phyloP scores from a whole-genome alignment of 2,329 filamentous ascomycete genomes.

The Zelopaecilomyces penicillatus region DNA sequence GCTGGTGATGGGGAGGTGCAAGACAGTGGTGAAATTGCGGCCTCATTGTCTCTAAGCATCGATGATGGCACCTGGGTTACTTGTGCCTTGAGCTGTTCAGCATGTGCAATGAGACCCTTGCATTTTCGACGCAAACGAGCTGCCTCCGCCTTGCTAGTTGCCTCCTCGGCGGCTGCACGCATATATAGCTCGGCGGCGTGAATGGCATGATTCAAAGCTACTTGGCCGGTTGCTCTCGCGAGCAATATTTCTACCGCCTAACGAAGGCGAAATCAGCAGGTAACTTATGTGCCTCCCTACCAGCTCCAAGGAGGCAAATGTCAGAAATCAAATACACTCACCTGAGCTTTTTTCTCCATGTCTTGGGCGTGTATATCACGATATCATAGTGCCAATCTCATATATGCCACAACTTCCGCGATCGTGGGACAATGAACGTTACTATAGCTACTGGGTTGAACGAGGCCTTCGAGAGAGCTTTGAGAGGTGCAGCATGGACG shows the following conservation, averaged over 20 bases:
- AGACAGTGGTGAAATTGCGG: neutral
- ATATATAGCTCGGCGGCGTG: slow-evolving; percentile 74
- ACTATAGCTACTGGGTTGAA: too few relatives aligned
- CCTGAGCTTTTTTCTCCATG: slow-evolving; percentile 32
- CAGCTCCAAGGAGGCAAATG: neutral
- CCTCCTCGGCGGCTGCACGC: slow-evolving; percentile 55
- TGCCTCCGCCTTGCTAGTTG: slow-evolving; percentile 54
- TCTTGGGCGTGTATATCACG: slow-evolving; percentile 7
- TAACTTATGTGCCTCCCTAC: neutral
- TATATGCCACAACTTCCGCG: too few relatives aligned
- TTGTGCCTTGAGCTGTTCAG: slow-evolving; percentile 63
- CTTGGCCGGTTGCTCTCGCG: slow-evolving; percentile 29
- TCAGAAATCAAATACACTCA: slow-evolving; percentile 12
- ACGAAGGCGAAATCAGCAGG: slow-evolving; percentile 4
- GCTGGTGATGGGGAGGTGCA: neutral
- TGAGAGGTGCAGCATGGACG: too few relatives aligned
- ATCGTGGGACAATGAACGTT: too few relatives aligned
- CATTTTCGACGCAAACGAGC: slow-evolving; percentile 59
- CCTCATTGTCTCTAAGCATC: neutral
- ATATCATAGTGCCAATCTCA: slow-evolving; percentile 6
- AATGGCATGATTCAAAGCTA: slow-evolving; percentile 69
- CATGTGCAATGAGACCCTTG: slow-evolving; percentile 58
- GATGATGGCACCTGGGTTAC: slow-evolving; percentile 5
- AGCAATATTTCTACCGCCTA: slow-evolving; percentile 32
- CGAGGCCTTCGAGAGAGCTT: too few relatives aligned